A percentile compares a stretch with the other conserved stretches of the same genome.
These are phyloP conservation scores for Pugionium dolabratum DNA, from an alignment of 345 rosid species.

Conservation along the genomic window DNA sequence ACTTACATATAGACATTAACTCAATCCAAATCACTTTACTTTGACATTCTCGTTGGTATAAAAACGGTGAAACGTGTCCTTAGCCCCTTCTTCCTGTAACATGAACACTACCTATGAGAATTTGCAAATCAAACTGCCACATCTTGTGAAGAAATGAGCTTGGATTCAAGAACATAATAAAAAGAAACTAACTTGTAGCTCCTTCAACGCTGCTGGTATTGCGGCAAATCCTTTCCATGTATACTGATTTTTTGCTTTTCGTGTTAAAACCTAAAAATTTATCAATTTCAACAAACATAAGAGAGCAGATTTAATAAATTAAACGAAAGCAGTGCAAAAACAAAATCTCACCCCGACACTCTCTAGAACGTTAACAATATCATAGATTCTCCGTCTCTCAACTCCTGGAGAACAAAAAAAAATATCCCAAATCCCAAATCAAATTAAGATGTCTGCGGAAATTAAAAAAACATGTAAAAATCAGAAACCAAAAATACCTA, in stretches of 20 bases:
- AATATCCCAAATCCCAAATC: not conserved
- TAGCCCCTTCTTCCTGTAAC: conserved; percentile 65
- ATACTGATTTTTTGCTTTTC: conserved; percentile 72
- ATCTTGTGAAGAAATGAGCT: not conserved
- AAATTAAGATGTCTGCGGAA: not conserved
- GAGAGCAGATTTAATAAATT: not conserved
- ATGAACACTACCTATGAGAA: conserved; percentile 18
- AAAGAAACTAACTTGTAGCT: conserved; percentile 50
- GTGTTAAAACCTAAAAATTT: conserved; percentile 57
- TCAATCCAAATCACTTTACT: conserved; percentile 42
- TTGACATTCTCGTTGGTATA: conserved; percentile 50
- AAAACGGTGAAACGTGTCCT: conserved; percentile 46
- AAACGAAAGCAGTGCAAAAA: not conserved
- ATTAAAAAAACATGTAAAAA: not conserved
- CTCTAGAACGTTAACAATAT: conserved; percentile 83
- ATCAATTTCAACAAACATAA: not conserved
- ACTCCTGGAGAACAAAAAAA: conserved; percentile 51
- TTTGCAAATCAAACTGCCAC: conserved; percentile 6
- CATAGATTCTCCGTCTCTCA: conserved; percentile 85
- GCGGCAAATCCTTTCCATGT: conserved; percentile 82
- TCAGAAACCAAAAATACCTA: conserved; percentile 48
- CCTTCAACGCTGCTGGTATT: conserved; percentile 62
- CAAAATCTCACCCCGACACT: conserved; percentile 74
- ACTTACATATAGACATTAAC: not conserved
- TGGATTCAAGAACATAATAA: not conserved